phyloP scores from a whole-genome alignment of 2,329 filamentous ascomycete genomes.

The Botrytis medusae region DNA sequence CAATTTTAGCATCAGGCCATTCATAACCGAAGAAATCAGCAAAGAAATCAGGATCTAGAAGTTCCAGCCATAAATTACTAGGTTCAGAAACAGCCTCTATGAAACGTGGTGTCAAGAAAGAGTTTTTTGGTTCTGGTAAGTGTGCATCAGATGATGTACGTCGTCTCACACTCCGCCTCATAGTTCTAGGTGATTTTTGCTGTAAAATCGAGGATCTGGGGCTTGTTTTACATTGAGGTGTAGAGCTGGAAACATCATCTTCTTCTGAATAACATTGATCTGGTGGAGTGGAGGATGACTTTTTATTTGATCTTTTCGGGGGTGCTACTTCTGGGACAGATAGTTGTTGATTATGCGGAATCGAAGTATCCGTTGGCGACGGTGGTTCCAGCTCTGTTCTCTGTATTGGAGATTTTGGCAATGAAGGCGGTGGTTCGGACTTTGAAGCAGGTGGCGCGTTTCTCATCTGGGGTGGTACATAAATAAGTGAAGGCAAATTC shows the following conservation, averaged over 20 bases:
- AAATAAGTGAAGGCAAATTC: neutral
- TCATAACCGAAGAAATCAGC: neutral
- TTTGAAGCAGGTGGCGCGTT: neutral
- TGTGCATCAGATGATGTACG: neutral
- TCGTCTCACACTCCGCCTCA: neutral
- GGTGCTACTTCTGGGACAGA: too few relatives aligned
- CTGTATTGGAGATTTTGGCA: neutral
- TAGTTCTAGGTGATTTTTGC: neutral
- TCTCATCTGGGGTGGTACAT: neutral
- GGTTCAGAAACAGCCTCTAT: neutral
- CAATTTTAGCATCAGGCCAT: neutral
- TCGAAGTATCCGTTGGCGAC: neutral
- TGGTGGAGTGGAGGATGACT: neutral
- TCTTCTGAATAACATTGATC: neutral
- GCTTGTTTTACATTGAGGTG: neutral
- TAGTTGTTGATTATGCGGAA: neutral
- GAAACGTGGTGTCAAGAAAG: neutral
- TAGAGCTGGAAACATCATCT: neutral
- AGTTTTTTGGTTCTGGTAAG: neutral
- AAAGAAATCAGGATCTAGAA: neutral
- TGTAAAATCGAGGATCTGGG: neutral
- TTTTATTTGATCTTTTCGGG: neutral
- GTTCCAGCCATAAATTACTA: neutral
- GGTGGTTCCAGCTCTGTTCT: neutral
- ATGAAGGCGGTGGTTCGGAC: neutral